Evolutionary conservation across 2,329 filamentous ascomycete species (phyloP).

Genomic region (Stachybotrys chlorohalonatus): DNA sequence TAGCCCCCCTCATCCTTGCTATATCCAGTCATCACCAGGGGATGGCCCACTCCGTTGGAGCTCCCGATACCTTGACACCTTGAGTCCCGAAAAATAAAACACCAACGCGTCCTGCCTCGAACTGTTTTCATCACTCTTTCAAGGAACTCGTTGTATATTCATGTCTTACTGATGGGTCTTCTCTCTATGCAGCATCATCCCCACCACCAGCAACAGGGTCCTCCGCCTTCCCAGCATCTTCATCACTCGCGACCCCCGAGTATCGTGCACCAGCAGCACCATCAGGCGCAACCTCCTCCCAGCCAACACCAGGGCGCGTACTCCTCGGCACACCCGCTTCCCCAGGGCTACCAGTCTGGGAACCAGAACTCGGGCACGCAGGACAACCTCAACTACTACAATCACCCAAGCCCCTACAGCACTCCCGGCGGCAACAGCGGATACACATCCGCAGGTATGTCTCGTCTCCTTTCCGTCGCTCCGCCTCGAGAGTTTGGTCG

Average conservation of each 20-base stretch:
- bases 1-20: conserved; percentile 39
- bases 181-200: conserved; percentile 66
- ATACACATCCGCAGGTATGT: conserved; percentile 80
- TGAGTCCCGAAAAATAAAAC: conserved; percentile 40
- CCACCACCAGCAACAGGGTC: conserved; percentile 65
- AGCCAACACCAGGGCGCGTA: conserved; percentile 59
- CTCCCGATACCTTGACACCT: conserved; percentile 36
- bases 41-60: conserved; percentile 25
- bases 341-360: conserved; percentile 60
- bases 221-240: conserved; percentile 55
- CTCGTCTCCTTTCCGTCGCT: conserved; percentile 21
- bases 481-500: neutral
- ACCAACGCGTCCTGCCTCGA: conserved; percentile 37
- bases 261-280: conserved; percentile 66
- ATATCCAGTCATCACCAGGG: conserved; percentile 38
- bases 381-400: conserved; percentile 63
- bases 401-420: conserved; percentile 75
- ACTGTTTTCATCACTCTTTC: conserved; percentile 25
- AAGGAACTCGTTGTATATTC: conserved; percentile 26
- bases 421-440: conserved; percentile 71
- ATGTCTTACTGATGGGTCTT: conserved; percentile 47
- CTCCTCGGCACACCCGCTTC: conserved; percentile 54
- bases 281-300: conserved; percentile 54
- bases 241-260: conserved; percentile 65
- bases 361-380: conserved; percentile 53